Evolutionary conservation across 2,329 filamentous ascomycete genomes (phyloP), one percentile per base, ranked within the genome.

Genomic region (Colletotrichum chrysophilum): DNA sequence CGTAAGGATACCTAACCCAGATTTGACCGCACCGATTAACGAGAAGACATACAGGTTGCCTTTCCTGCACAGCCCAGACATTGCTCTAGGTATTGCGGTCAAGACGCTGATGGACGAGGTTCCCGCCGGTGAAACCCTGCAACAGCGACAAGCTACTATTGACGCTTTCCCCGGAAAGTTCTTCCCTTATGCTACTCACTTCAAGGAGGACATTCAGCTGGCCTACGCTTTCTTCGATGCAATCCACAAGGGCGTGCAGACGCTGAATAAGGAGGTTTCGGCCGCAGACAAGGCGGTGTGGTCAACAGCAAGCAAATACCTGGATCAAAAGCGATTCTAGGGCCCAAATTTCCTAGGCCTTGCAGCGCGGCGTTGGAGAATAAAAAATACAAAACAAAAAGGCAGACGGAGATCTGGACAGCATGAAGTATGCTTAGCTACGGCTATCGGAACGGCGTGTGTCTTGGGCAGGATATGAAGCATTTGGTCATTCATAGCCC

Each of bases 91-190:
- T 32, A 94, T 97, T 76, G 94, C 94, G 1, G 92, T 96, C 55
- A 95, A 95, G 84, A 95, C 94, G 10, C 95, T 95, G 81, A 89
- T 95, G 26, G 94, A 95, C 78, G 94, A 96, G 74, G 87, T 96
- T 65, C 89, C 91, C 66, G 88, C 89, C 24, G 85, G 87, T 10
- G 90, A 94, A 76, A 87, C 90, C 12, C 84, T 84, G 4, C 88
- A 90, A 69, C 81, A 85, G 70, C 87, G 88, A 64, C 82, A 85
- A 26, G 78, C 80, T 5, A 88, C 88, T 73, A 87, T 89, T 74
- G 77, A 84, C n/a, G 83, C 85, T 8, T 93, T 93, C 80, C 88
- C 89, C 4, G 82, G 80, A 66, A 87, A 83, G 16, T 92, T 87
- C 79, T 88, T 93, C n/a, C 92, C 92, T 3, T 90, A 87, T 79